These are phyloP conservation scores for Thalia dealbata DNA, from an alignment of 176 grass and related monocot species.

Conservation along the genomic window DNA sequence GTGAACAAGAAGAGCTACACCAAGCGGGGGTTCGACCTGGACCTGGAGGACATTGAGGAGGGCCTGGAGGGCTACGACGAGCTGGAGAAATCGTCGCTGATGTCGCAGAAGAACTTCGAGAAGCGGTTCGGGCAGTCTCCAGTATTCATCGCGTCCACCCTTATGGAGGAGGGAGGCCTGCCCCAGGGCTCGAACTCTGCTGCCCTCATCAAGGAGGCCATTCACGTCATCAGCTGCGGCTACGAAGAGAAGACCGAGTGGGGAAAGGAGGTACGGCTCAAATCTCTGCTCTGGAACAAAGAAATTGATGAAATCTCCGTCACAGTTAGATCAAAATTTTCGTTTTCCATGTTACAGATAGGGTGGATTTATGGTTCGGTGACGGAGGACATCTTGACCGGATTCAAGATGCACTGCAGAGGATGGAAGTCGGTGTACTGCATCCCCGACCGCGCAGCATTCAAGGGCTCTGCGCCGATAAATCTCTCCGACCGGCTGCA, in stretches of 20 bases:
- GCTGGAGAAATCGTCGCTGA: constrained; percentile 75
- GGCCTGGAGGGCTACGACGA: constrained; percentile 88
- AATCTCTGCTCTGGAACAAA: background rate
- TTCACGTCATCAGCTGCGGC: constrained; percentile 91
- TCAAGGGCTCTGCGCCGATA: constrained; percentile 85
- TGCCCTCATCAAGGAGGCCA: constrained; percentile 73
- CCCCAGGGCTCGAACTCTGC: constrained; percentile 53
- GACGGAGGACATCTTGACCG: constrained; percentile 82
- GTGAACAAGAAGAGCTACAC: constrained; percentile 48
- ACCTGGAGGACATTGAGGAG: constrained; percentile 98
- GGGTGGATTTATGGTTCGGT: constrained; percentile 90
- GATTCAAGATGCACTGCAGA: constrained; percentile 97
- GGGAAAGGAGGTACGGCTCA: constrained; percentile 66
- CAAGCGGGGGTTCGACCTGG: constrained; percentile 86
- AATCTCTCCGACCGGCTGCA: constrained; percentile 73
- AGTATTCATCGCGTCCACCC: constrained; percentile 90
- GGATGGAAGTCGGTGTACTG: constrained; percentile 95
- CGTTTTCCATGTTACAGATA: constrained; percentile 24
- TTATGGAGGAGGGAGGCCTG: constrained; percentile 78
- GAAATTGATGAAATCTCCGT: background rate
- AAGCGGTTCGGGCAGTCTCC: constrained; percentile 90
- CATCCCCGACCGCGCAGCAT: constrained; percentile 43
- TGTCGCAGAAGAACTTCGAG: constrained; percentile 99
- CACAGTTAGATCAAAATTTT: background rate
- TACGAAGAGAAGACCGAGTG: constrained; percentile 97